Conservation (phyloP, 495 filamentous ascomycete genomes). For the Polyplosphaeria fusca region DNA sequence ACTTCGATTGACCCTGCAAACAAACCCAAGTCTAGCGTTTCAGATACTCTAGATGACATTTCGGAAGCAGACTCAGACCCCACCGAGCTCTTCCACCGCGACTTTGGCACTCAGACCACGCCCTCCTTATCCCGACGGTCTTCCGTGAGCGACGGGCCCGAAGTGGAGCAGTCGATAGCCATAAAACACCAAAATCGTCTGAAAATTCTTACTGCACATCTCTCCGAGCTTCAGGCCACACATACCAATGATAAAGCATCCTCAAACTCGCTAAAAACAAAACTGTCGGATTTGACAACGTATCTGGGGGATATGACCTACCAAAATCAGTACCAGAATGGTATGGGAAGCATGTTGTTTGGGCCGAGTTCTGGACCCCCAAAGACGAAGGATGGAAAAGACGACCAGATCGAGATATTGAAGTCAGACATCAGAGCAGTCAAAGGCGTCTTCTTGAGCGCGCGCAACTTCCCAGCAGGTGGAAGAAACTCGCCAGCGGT, state of each 20-base stretch:
- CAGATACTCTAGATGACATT: conserved; percentile 23
- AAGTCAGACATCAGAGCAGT: conserved; percentile 83
- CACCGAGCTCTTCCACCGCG: conserved; percentile 86
- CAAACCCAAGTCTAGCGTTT: conserved; percentile 30
- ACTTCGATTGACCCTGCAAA: conserved; percentile 62
- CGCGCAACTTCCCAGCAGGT: conserved; percentile 57
- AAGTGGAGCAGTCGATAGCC: conserved; percentile 25
- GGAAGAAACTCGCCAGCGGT: conserved; percentile 7
- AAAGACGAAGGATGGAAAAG: conserved; percentile 47
- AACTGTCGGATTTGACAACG: conserved; percentile 47
- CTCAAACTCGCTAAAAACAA: conserved; percentile 23
- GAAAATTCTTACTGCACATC: conserved; percentile 50
- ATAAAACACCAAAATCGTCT: conserved; percentile 45
- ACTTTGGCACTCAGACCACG: conserved; percentile 82
- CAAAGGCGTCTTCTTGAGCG: conserved; percentile 88
- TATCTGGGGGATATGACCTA: conserved; percentile 56
- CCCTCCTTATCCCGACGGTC: conserved; percentile 45
- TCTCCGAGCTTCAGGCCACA: conserved; percentile 51
- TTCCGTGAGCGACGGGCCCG: conserved; percentile 20
- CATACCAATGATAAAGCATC: conserved; percentile 17
- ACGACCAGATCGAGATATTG: conserved; percentile 74
- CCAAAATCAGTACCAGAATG: conserved; percentile 41
- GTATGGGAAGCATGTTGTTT: conserved; percentile 30
- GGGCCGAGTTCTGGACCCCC: conserved; percentile 29
- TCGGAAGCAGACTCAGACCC: conserved; percentile 61